phyloP scores from a whole-genome alignment of 1,284 basidiomycete species.

The Psilocybe mexicana region DNA sequence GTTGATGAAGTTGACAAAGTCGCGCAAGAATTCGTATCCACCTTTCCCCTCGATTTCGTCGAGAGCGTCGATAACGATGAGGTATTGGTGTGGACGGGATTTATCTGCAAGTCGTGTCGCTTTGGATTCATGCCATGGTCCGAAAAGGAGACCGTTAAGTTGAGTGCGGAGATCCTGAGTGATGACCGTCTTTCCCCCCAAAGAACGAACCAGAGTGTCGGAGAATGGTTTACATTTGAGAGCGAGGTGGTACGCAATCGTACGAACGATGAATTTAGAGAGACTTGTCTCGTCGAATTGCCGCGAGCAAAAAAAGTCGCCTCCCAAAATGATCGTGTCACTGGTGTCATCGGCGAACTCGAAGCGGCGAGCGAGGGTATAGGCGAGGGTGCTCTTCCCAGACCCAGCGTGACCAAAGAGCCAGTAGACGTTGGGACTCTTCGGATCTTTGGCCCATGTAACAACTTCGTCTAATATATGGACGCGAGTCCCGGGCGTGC shows the following conservation, averaged over 20 bases:
- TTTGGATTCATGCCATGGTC: conserved; percentile 20
- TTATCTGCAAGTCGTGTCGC: conserved; percentile 2
- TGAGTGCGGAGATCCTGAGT: conserved; percentile 15
- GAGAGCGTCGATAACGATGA: conserved; percentile 25
- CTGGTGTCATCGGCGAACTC: conserved; percentile 8
- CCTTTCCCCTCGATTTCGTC: conserved; percentile 22
- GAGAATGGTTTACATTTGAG: conserved; percentile 19
- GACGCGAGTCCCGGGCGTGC: conserved; percentile 20
- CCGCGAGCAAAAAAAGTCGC: conserved; percentile 23
- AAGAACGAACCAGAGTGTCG: conserved; percentile 8
- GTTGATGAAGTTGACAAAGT: conserved; percentile 1
- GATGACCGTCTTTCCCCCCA: conserved; percentile 9
- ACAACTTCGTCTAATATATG: conserved; percentile 12
- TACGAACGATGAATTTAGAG: conserved; percentile 18
- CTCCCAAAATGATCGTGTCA: conserved; percentile 10
- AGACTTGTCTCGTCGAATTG: conserved; percentile 18
- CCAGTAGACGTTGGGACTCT: conserved; percentile 16
- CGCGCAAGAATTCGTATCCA: conserved; percentile 16
- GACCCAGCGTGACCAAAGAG: conserved; percentile 18
- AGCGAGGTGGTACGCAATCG: conserved; percentile 23
- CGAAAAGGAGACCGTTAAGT: conserved; percentile 20
- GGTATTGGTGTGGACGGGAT: conserved; percentile 8
- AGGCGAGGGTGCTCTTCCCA: conserved; percentile 22
- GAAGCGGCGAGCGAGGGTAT: conserved; percentile 17
- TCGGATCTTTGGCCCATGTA: conserved; percentile 16